phyloP scores from a whole-genome alignment of 768 basidiomycete genomes.

The Auricularia sp. region DNA sequence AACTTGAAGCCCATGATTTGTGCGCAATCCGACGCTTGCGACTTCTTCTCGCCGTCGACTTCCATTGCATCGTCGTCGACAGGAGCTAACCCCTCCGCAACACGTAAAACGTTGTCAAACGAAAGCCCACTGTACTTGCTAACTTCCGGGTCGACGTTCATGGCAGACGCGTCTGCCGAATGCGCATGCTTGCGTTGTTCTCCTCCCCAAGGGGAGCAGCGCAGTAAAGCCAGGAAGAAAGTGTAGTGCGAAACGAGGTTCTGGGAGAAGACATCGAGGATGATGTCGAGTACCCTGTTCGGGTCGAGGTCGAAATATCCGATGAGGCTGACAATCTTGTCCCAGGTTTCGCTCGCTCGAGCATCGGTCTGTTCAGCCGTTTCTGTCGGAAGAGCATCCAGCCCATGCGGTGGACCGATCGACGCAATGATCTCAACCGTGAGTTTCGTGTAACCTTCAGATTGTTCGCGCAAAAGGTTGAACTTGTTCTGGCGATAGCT shows the following conservation, averaged over 20 bases:
- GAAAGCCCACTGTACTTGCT: slow-evolving; percentile 45
- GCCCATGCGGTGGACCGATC: slow-evolving; percentile 67
- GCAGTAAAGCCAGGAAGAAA: slow-evolving; percentile 82
- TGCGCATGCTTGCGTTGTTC: slow-evolving; percentile 19
- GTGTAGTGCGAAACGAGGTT: slow-evolving; percentile 74
- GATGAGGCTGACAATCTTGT: slow-evolving; percentile 77
- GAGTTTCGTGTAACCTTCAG: slow-evolving; percentile 94
- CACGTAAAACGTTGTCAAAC: slow-evolving; percentile 54
- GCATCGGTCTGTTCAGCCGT: slow-evolving; percentile 45
- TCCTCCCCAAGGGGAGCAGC: slow-evolving; percentile 73
- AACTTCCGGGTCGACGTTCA: slow-evolving; percentile 29
- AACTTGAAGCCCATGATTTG: slow-evolving; percentile 99
- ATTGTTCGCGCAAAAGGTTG: slow-evolving; percentile 93
- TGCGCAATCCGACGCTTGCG: slow-evolving; percentile 55
- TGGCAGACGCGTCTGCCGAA: slow-evolving; percentile 20
- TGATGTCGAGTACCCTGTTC: slow-evolving; percentile 84
- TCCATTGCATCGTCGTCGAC: slow-evolving; percentile 13
- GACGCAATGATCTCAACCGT: slow-evolving; percentile 71
- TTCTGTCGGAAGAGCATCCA: slow-evolving; percentile 39
- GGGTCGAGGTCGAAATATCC: slow-evolving; percentile 97
- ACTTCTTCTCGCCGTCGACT: slow-evolving; percentile 2
- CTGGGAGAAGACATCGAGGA: slow-evolving; percentile 81
- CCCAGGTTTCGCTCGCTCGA: slow-evolving; percentile 64
- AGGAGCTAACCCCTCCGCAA: slow-evolving; percentile 36
- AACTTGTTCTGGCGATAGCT: slow-evolving; percentile 98